Percentiles rank a stretch among this genome's conserved stretches.
These are phyloP conservation scores for Globisporangium rhizosaccharum DNA, from an alignment of 352 stramenopile species.

Conservation along the genomic window DNA sequence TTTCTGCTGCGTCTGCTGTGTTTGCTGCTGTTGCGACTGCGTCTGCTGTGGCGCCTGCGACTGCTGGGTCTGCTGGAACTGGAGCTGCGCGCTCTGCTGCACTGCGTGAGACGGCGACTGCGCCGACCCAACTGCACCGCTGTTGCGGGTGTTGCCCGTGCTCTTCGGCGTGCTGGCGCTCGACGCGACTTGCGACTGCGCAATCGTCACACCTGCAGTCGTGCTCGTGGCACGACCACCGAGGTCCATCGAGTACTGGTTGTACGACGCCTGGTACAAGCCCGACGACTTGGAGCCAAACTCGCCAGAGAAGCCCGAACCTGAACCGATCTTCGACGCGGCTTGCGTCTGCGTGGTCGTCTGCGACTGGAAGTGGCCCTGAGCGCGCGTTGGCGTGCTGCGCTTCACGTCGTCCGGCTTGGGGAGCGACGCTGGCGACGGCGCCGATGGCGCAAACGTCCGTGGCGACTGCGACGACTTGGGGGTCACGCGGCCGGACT, in stretches of 20 bases:
- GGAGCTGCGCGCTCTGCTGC: conserved; percentile 29
- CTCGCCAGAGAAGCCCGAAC: conserved; percentile 40
- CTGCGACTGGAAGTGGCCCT: conserved; percentile 48
- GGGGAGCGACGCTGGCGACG: conserved; percentile 77
- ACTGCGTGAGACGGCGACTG: conserved; percentile 58
- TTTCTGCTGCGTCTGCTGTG: conserved; percentile 31
- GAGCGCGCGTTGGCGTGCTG: conserved; percentile 52
- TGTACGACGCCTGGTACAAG: conserved; percentile 75
- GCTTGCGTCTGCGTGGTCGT: conserved; percentile 26
- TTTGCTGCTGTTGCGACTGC: conserved; percentile 14
- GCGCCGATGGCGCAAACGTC: conserved; percentile 60
- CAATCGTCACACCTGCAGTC: conserved; percentile 21
- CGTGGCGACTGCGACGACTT: conserved; percentile 63
- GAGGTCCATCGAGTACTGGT: conserved; percentile 82
- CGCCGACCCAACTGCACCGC: conserved; percentile 17
- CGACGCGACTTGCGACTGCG: conserved; percentile 25
- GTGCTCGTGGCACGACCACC: conserved; percentile 22
- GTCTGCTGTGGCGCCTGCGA: conserved; percentile 14
- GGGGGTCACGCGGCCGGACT: conserved; percentile 59
- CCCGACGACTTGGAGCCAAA: conserved; percentile 47
- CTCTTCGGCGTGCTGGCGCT: conserved; percentile 61
- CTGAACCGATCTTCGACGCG: conserved; percentile 49
- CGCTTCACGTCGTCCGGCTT: conserved; percentile 85
- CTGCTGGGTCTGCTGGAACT: conserved; percentile 36
- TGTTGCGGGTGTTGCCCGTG: conserved; percentile 15